Base-by-base conservation (phyloP, 257 asterid genomes). In the Solanum lycopersicoides region DNA sequence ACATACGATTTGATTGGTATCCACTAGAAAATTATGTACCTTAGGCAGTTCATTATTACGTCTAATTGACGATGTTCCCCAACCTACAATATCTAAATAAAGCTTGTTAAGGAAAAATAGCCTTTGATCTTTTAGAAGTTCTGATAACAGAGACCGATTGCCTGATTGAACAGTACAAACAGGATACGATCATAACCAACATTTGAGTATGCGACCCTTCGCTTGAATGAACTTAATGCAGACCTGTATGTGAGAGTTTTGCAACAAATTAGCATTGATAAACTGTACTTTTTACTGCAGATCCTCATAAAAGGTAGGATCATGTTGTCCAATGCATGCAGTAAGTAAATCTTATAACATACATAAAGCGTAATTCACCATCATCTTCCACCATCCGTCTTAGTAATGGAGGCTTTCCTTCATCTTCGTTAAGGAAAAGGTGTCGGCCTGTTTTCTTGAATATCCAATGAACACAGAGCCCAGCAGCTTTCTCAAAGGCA, bases 11-110 rank as follows among this genome's bases (percentile, higher is more conserved):
- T 68, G 37, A 83, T 45, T 74, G 76, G 79, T 86, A 75, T 28
- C 42, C 86, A 83, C 85, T 42, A 63, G 59, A n/a, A 83, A 30
- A 88, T 59, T 73, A 16, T 87, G 66, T 86, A 96, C 99, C 99
- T 93, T 93, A 68, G 99, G 99, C 88, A 97, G 92, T 90, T 97
- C 99, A 89, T 89, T 93, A 63, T 92, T 94, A 77, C 99, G 96
- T 91, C 99, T 93, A 50, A 97, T 95, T 73, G 99, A 97, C 25
- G 99, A 95, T 83, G 99, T 97, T 92, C 99, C 93, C 99, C 99
- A 97, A 42, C 99, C 99, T 71, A 97, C 99, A 86, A 97, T 96
- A 91, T 96, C 99, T 97, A 87, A 84, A 83, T 28, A 90, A 80
- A 20, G 68, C 69, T 69, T 83, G 89, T 91, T 66, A 87, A 93